Base-by-base conservation (phyloP, 2,329 filamentous ascomycete genomes). In the Colletotrichum eremochloae region DNA sequence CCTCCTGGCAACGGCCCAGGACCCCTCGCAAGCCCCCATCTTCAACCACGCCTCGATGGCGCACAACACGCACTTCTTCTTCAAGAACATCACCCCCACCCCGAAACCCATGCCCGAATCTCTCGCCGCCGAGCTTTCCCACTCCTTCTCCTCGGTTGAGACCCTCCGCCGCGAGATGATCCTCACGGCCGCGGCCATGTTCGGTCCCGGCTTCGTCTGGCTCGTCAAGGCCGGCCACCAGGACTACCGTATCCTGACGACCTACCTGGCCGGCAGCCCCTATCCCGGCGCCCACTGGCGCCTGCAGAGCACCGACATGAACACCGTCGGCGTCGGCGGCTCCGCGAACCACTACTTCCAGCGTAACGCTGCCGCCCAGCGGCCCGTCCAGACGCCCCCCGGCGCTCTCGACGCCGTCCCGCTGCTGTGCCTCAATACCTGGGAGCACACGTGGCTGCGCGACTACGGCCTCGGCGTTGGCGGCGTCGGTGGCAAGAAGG, bases 1-100 rank as follows among this genome's bases (percentile, higher is more conserved):
- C 79, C 83, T 93, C 79, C 86, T 96, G 78, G 86, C 90, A 78
- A 92, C 92, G 71, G 93, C 96, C 72, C 94, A 95, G 82, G 90
- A 96, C 78, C 92, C 96, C 56, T 87, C 87, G 76, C 87, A 89
- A 74, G 96, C 96, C 53, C 87, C 92, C 77, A 86, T 92, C 80
- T 99, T 99, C 91, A 99, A 98, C 89, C 90, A 97, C 82, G 96
- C 96, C 82, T 97, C 94, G 77, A 97, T 97, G 93, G 94, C 94
- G 68, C 93, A 94, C 88, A 98, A 98, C 89, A 98, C 91, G 81
- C 85, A 91, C 80, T 92, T 94, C 86, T 96, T 94, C 89, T 95
- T 96, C 88, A 81, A 89, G 76, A 83, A 86, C 78, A 80, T 85
- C 74, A 77, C 81, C 67, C 82, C 83, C 67, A 65, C 74, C 81